Base-by-base conservation (phyloP, 2,329 filamentous ascomycete species). In the Epichloe hybrida region DNA sequence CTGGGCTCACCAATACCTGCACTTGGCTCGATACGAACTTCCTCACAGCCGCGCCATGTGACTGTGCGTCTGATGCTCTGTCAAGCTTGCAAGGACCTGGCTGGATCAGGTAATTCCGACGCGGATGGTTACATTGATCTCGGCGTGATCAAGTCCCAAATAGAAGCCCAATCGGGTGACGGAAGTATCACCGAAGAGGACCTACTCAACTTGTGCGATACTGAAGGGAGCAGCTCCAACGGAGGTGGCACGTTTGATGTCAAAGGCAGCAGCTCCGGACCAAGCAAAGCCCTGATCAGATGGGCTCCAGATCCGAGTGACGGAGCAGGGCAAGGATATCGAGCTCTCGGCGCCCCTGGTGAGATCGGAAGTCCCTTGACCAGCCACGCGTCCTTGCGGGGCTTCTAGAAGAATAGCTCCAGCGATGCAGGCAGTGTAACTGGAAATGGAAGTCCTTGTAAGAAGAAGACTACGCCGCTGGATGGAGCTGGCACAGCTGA, bases 171-270 rank as follows among this genome's bases (percentile, higher is more conserved):
- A 52, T 61, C 62, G 6, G 64, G 63, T n/a, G 66, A 68, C 9
- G 46, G 57, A 12, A 60, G 46, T 48, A 60, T 67, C 35, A 59
- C 73, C 56, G 65, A 80, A 72, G 61, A 75, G 27, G 90, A 96
- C 60, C 75, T 97, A 58, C 74, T 91, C 39, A 81, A 86, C 52
- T 84, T 94, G 52, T 93, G 87, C 64, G 91, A 97, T 60, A 95
- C 91, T 0, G 88, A 95, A 64, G 93, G 93, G 52, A 94, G 85
- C 59, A 64, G 72, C 2, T 80, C 83, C 53, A 97, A 97, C 60
- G 93, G 93, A 44, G 91, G 91, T 43, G 93, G 93, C n/a, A 84
- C 78, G 27, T 94, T 98, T 61, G 81, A 86, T 36, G 75, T 86
- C 55, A 77, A 76, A 54, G 73, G 75, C 39, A 76, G 80, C 46